Evolutionary conservation across 2,329 filamentous ascomycete species (phyloP).

Genomic region (Corynespora cassiicola): DNA sequence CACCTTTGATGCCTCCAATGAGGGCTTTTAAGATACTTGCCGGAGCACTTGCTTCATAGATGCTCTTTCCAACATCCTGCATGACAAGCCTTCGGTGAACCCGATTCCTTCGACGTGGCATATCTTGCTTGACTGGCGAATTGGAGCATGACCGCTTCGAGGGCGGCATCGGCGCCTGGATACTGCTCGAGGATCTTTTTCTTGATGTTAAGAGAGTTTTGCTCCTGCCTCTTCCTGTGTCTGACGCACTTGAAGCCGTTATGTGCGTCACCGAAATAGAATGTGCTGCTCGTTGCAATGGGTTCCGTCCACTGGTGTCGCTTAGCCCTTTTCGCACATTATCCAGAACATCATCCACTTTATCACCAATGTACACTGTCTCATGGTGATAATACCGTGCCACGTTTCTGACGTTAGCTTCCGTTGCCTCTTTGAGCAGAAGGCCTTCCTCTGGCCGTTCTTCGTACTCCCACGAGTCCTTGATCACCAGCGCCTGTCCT

Average conservation of each 20-base stretch:
- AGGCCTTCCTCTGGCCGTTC: slow-evolving; percentile 5
- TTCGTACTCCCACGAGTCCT: slow-evolving; percentile 9
- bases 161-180: slow-evolving; percentile 14
- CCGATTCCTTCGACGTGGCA: slow-evolving; percentile 33
- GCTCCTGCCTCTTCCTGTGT: slow-evolving; percentile 6
- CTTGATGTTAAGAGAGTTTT: slow-evolving; percentile 9
- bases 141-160: slow-evolving; percentile 14
- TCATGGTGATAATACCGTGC: slow-evolving; percentile 16
- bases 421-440: slow-evolving; percentile 7
- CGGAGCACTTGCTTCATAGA: slow-evolving; percentile 50
- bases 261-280: slow-evolving; percentile 5
- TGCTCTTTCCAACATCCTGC: slow-evolving; percentile 47
- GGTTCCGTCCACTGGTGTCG: slow-evolving; percentile 5
- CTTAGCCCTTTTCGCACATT: slow-evolving; percentile 15
- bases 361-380: slow-evolving; percentile 9
- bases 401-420: slow-evolving; percentile 14
- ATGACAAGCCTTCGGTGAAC: slow-evolving; percentile 51
- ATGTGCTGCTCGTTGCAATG: slow-evolving; percentile 10
- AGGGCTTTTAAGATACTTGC: slow-evolving; percentile 14
- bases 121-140: slow-evolving; percentile 13
- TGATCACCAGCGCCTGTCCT: slow-evolving; percentile 2
- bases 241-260: slow-evolving; percentile 7
- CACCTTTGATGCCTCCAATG: slow-evolving; percentile 17
- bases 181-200: slow-evolving; percentile 16
- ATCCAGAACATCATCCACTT: slow-evolving; percentile 9